phyloP scores from a whole-genome alignment of 805 yeast species.

The Saccharomyces mikatae region DNA sequence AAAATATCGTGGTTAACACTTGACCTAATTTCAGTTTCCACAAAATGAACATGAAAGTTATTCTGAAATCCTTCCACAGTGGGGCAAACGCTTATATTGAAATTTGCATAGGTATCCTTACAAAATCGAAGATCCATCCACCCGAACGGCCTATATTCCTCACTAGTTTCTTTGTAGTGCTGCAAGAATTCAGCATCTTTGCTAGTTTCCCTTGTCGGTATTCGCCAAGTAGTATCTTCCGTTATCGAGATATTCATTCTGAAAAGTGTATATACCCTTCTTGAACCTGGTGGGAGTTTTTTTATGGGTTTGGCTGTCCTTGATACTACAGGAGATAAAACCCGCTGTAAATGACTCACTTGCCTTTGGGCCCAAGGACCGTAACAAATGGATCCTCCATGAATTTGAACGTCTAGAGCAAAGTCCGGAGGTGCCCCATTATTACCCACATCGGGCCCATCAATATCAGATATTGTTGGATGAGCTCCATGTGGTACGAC shows the following conservation, averaged over 20 bases:
- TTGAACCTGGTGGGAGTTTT: conserved; percentile 39
- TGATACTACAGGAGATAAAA: conserved; percentile 61
- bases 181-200: conserved; percentile 50
- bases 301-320: conserved; percentile 44
- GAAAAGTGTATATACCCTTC: conserved; percentile 51
- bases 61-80: conserved; percentile 50
- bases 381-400: conserved; percentile 61
- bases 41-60: conserved; percentile 38
- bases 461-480: conserved; percentile 25
- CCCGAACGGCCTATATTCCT: conserved; percentile 63
- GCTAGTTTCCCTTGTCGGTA: conserved; percentile 80
- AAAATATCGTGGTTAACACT: conserved; percentile 85
- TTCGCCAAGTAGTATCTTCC: conserved; percentile 60
- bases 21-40: conserved; percentile 57
- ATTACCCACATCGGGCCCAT: conserved; percentile 51
- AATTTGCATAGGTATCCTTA: conserved; percentile 42
- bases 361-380: conserved; percentile 98
- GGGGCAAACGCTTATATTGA: conserved; percentile 46
- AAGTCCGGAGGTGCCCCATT: conserved; percentile 50
- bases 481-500: conserved; percentile 37
- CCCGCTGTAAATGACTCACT: conserved; percentile 50
- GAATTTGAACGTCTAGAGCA: conserved; percentile 53
- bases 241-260: conserved; percentile 45
- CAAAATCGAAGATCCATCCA: conserved; percentile 76
- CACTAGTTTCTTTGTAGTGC: conserved; percentile 27